Base-by-base conservation (phyloP, 2,329 filamentous ascomycete genomes). In the Chaetomiaceae sp. region DNA sequence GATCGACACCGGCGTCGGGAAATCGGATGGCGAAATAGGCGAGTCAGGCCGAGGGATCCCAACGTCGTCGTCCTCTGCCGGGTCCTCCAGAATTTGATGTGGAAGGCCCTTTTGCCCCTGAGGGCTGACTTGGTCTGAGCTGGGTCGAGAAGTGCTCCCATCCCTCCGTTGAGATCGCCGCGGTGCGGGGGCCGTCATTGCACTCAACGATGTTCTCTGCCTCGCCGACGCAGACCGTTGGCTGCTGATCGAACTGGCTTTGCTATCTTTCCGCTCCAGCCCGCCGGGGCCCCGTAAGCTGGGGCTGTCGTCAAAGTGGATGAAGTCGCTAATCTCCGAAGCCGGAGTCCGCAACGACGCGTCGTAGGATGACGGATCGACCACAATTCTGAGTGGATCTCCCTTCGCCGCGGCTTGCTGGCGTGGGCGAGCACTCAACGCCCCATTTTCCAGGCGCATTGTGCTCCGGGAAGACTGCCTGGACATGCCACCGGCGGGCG, bases 11-110 rank as follows among this genome's bases (percentile, higher is more conserved):
- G 58, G 56, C 33, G 57, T 40, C 13, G 61, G 58, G 16, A 58
- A 56, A 20, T 60, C 61, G 7, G 29, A 51, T 27, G 62, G 63
- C 29, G 59, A 60, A 37, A 67, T 62, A 1, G 67, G 64, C 33
- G 68, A 69, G 52, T 69, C 67, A 0, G 67, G 67, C 7, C 67
- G 59, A 7, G 66, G 66, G 5, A 67, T 51, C 21, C 60, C 66
- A 3, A 41, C 53, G 21, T 59, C 58, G 5, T 59, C 55, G 14
- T 58, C 54, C 33, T 61, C 61, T 4, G 48, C 48, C n/a, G 51
- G 53, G 5, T 59, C 59, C 33, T 61, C 61, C 10, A 52, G 20
- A 37, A 62, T 62, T 25, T 46, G 46, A 8, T 48, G 53, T 5
- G 52, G 57, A 30, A 55, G 34, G 10, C 57, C 59, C 7, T 57